Evolutionary conservation across 768 basidiomycete genomes (phyloP).

Genomic region (Pleurotus tuber-regium): DNA sequence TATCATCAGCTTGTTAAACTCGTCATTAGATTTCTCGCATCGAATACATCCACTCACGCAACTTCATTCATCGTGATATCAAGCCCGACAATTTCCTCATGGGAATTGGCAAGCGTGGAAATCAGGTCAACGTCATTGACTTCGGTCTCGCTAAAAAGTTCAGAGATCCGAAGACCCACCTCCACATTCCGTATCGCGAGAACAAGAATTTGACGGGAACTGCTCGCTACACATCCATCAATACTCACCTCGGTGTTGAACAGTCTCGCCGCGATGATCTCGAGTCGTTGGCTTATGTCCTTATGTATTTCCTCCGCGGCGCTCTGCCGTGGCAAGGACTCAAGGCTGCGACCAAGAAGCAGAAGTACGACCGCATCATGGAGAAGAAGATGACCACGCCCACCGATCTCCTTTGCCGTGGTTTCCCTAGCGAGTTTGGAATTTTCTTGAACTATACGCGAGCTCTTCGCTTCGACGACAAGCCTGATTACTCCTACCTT

Average conservation of each 20-base stretch:
- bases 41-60: slow-evolving; percentile 99
- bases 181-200: slow-evolving; percentile 99
- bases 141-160: slow-evolving; percentile 99
- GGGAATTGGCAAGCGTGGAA: slow-evolving; percentile 99
- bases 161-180: slow-evolving; percentile 98
- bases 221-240: slow-evolving; percentile 98
- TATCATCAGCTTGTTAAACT: slow-evolving; percentile 22
- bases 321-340: slow-evolving; percentile 99
- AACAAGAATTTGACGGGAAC: slow-evolving; percentile 99
- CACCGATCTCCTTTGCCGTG: slow-evolving; percentile 94
- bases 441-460: slow-evolving; percentile 99
- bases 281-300: slow-evolving; percentile 96
- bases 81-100: slow-evolving; percentile 99
- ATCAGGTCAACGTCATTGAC: slow-evolving; percentile 98
- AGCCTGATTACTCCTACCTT: slow-evolving; percentile 99
- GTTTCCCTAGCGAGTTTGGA: slow-evolving; percentile 99
- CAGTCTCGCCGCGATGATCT: slow-evolving; percentile 98
- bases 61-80: slow-evolving; percentile 97
- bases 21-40: slow-evolving; percentile 85
- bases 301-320: slow-evolving; percentile 99
- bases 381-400: slow-evolving; percentile 99
- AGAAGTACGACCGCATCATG: slow-evolving; percentile 99
- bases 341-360: slow-evolving; percentile 99
- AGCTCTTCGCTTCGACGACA: slow-evolving; percentile 98
- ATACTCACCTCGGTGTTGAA: slow-evolving; percentile 97